Evolutionary conservation across 2,329 filamentous ascomycete species (phyloP).

Genomic region (Phialophora chinensis): DNA sequence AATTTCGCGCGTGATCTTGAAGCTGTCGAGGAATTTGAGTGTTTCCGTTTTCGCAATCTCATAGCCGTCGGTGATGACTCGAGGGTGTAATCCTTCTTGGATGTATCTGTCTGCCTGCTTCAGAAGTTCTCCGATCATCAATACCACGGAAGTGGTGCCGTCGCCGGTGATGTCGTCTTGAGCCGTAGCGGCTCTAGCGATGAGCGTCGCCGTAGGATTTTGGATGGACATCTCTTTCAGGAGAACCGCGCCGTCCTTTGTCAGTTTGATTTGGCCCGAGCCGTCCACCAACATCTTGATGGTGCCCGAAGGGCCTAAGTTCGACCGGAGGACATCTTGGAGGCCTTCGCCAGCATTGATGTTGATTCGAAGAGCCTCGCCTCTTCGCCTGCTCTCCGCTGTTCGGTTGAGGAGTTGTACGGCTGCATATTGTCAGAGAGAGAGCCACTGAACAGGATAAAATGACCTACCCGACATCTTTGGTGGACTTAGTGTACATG

Average conservation of each 20-base stretch:
- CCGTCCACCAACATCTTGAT: constrained; percentile 90
- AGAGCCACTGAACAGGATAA: neutral
- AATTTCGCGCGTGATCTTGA: constrained; percentile 86
- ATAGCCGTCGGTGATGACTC: constrained; percentile 96
- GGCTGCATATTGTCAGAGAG: constrained; percentile 60
- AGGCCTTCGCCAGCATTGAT: constrained; percentile 94
- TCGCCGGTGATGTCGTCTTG: constrained; percentile 99
- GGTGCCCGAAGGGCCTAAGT: constrained; percentile 89
- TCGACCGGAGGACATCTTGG: constrained; percentile 93
- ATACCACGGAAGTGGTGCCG: constrained; percentile 93
- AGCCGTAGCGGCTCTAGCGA: constrained; percentile 83
- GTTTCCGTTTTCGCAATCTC: constrained; percentile 95
- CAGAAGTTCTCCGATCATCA: constrained; percentile 92
- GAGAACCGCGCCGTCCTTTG: constrained; percentile 94
- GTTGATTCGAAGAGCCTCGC: constrained; percentile 95
- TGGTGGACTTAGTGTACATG: neutral
- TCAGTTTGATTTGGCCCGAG: constrained; percentile 91
- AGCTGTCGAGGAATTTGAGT: constrained; percentile 91
- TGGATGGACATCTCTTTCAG: constrained; percentile 67
- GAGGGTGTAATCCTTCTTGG: constrained; percentile 91
- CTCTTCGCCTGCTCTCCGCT: constrained; percentile 95
- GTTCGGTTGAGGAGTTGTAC: constrained; percentile 98
- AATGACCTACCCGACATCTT: constrained; percentile 31
- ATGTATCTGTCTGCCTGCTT: constrained; percentile 98
- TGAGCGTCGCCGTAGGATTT: constrained; percentile 81